Percentiles rank a stretch among this genome's conserved stretches.
Conservation (phyloP, 345 rosid species). For the Draba incana region DNA sequence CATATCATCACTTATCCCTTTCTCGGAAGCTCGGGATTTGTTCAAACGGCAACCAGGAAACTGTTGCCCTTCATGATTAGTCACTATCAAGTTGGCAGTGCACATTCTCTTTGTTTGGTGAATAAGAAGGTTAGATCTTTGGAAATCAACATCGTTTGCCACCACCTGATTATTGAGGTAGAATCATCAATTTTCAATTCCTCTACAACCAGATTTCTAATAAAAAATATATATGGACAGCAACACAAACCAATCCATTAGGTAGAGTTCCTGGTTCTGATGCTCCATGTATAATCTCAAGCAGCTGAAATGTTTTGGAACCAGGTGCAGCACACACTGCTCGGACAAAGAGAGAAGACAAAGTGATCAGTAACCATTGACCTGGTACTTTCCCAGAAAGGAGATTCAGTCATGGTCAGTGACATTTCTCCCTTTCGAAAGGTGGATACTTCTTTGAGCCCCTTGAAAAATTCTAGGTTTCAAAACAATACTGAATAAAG, state of each 20-base stretch:
- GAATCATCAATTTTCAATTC: neutral
- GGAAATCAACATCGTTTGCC: constrained; percentile 94
- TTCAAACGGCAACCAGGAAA: constrained; percentile 82
- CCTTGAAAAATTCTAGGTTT: constrained; percentile 12
- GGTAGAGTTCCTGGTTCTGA: constrained; percentile 67
- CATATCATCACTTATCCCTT: constrained; percentile 44
- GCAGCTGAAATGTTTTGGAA: constrained; percentile 92
- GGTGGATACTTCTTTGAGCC: constrained; percentile 11
- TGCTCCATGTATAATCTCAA: constrained; percentile 77
- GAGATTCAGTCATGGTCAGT: neutral
- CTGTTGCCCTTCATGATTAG: constrained; percentile 93
- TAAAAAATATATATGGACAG: neutral
- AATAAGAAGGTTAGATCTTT: constrained; percentile 94
- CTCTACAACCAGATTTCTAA: constrained; percentile 3
- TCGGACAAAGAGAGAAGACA: constrained; percentile 13
- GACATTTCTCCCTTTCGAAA: constrained; percentile 7
- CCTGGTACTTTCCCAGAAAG: neutral
- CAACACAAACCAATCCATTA: constrained; percentile 66
- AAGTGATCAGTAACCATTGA: constrained; percentile 16
- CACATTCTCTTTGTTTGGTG: constrained; percentile 98
- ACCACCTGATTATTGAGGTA: constrained; percentile 50
- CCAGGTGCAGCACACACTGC: constrained; percentile 98
- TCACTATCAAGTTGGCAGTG: constrained; percentile 86
- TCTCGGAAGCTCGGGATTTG: constrained; percentile 49
- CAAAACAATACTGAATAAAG: constrained; percentile 37